Evolutionary conservation across 306 rosid species (phyloP).

Genomic region (Lithocarpus polystachyus): DNA sequence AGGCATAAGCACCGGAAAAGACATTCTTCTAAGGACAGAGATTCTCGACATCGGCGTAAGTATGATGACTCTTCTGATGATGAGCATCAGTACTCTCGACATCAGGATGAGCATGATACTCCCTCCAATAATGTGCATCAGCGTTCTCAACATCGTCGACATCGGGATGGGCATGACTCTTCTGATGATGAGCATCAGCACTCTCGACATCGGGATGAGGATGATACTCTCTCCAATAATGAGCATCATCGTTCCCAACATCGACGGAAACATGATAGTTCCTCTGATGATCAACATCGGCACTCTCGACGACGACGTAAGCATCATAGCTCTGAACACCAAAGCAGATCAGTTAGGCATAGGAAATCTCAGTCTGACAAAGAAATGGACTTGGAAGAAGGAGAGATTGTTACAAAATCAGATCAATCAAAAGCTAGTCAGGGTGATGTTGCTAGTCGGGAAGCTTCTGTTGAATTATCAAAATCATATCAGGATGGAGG

Average conservation of each 20-base stretch:
- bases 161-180: conserved; percentile 30
- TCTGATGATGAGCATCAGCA: conserved; percentile 36
- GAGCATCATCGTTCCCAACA: conserved; percentile 28
- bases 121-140: conserved; percentile 35
- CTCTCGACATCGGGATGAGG: conserved; percentile 28
- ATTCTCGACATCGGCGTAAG: conserved; percentile 16
- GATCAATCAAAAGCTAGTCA: conserved; percentile 41
- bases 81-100: conserved; percentile 31
- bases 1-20: conserved; percentile 55
- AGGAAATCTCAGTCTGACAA: conserved; percentile 31
- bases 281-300: conserved; percentile 35
- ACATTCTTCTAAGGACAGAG: conserved; percentile 48
- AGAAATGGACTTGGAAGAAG: conserved; percentile 57
- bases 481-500: conserved; percentile 27
- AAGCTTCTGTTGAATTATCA: conserved; percentile 45
- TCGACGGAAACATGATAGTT: conserved; percentile 16
- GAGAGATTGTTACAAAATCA: conserved; percentile 54
- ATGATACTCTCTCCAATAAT: conserved; percentile 33
- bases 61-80: conserved; percentile 43
- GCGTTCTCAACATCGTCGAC: conserved; percentile 20
- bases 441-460: conserved; percentile 46
- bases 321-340: conserved; percentile 32
- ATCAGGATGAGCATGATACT: conserved; percentile 25
- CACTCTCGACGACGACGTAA: conserved; percentile 25
- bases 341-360: conserved; percentile 28